Evolutionary conservation across 208 protist genomes (phyloP).

Genomic region (Trypanosomatidae sp.): DNA sequence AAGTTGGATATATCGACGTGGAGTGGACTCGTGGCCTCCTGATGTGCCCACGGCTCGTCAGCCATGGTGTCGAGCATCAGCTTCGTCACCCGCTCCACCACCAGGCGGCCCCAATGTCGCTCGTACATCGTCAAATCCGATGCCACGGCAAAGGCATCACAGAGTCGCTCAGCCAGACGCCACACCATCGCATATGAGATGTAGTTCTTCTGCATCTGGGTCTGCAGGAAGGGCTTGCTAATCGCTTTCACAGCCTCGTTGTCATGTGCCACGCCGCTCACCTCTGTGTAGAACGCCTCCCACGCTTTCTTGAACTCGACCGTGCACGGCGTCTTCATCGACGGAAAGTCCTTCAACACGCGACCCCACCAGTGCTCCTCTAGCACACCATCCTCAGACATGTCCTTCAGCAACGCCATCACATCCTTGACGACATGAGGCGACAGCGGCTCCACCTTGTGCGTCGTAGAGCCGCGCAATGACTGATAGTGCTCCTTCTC

Average conservation of each 20-base stretch:
- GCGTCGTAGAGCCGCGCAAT: constrained; percentile 58
- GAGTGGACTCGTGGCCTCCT: constrained; percentile 72
- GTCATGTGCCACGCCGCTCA: constrained; percentile 71
- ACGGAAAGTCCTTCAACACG: constrained; percentile 81
- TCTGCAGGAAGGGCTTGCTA: constrained; percentile 65
- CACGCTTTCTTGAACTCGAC: constrained; percentile 58
- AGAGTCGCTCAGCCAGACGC: constrained; percentile 84
- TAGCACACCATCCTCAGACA: constrained; percentile 41
- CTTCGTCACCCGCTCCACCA: constrained; percentile 86
- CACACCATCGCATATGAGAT: constrained; percentile 86
- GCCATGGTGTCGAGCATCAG: constrained; percentile 87
- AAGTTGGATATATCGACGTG: constrained; percentile 80
- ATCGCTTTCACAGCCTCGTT: constrained; percentile 60
- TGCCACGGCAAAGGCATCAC: constrained; percentile 49
- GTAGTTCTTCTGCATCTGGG: constrained; percentile 79
- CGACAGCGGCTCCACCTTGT: constrained; percentile 58
- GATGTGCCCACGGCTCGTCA: constrained; percentile 80
- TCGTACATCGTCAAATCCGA: constrained; percentile 47
- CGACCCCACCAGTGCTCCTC: constrained; percentile 72
- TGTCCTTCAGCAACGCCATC: constrained; percentile 48
- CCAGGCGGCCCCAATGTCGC: constrained; percentile 47
- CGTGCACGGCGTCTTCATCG: constrained; percentile 68
- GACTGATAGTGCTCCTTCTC: constrained; percentile 82
- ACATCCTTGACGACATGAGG: constrained; percentile 42
- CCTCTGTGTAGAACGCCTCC: constrained; percentile 68